A percentile compares a stretch with the other conserved stretches of the same genome.
Evolutionary conservation across 202 grass and related monocot species (phyloP).

Genomic region (Hordeum pubiflorum): DNA sequence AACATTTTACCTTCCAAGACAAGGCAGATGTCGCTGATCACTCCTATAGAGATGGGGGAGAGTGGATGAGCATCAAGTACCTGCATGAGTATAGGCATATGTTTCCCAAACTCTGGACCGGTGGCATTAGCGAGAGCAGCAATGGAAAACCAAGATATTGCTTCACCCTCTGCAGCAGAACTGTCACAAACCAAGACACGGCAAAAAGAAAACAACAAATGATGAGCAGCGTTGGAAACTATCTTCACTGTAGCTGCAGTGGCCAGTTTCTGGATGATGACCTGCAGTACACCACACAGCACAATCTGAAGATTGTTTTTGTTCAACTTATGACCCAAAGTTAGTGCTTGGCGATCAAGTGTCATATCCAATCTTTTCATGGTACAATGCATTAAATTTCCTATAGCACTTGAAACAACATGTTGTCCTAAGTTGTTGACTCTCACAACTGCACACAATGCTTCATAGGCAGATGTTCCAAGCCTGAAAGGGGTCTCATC

Average conservation of each 20-base stretch:
- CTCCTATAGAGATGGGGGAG: constrained; percentile 48
- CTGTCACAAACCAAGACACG: constrained; percentile 57
- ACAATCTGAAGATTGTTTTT: background rate
- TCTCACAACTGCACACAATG: constrained; percentile 71
- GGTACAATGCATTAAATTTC: constrained; percentile 53
- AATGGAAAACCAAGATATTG: constrained; percentile 54
- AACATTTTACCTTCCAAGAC: constrained; percentile 75
- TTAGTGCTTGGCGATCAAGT: constrained; percentile 46
- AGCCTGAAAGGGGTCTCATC: constrained; percentile 52
- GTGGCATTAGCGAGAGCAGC: constrained; percentile 77
- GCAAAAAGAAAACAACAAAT: constrained; percentile 62
- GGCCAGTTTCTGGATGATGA: background rate
- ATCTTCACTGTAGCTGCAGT: constrained; percentile 34
- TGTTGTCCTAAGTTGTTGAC: constrained; percentile 28
- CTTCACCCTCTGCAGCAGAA: constrained; percentile 67
- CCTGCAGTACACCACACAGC: background rate
- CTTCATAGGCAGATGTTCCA: constrained; percentile 55
- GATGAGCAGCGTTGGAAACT: constrained; percentile 30
- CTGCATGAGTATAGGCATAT: constrained; percentile 60
- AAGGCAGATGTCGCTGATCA: constrained; percentile 67
- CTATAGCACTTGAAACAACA: constrained; percentile 33
- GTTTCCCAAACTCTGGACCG: constrained; percentile 59
- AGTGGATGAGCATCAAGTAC: constrained; percentile 2
- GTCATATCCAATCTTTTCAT: constrained; percentile 57
- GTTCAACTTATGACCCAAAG: constrained; percentile 56